These are phyloP conservation scores for Proliferodiscus dingleyae DNA, from an alignment of 2,329 filamentous ascomycete species.

Conservation along the genomic window DNA sequence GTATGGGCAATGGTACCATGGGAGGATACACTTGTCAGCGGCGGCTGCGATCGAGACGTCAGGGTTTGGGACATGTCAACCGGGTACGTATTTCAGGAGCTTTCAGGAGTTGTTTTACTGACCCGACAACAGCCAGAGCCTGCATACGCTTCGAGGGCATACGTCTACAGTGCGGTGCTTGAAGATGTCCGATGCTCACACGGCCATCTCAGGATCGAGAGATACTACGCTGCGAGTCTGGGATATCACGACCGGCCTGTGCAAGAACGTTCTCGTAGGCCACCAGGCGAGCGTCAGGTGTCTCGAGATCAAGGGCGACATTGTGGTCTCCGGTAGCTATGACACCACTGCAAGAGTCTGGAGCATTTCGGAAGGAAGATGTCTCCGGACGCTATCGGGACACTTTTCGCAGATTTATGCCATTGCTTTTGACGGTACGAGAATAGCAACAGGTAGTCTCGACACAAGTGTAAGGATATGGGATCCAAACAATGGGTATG, in stretches of 20 bases:
- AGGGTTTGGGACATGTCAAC: constrained; percentile 94
- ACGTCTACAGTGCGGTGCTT: constrained; percentile 95
- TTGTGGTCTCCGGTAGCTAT: constrained; percentile 97
- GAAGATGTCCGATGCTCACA: constrained; percentile 93
- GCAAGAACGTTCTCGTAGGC: constrained; percentile 85
- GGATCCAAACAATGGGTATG: constrained; percentile 83
- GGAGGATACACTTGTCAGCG: constrained; percentile 91
- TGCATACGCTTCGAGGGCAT: constrained; percentile 85
- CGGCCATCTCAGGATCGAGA: constrained; percentile 91
- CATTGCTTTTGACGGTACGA: constrained; percentile 90
- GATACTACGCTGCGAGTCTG: constrained; percentile 93
- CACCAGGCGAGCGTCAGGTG: constrained; percentile 95
- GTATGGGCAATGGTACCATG: constrained; percentile 99
- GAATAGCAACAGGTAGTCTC: constrained; percentile 90
- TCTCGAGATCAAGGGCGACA: constrained; percentile 90
- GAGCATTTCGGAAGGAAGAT: constrained; percentile 95
- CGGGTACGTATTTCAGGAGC: constrained; percentile 56
- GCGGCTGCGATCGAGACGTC: constrained; percentile 93
- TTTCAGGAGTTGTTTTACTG: constrained; percentile 25
- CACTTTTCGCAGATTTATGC: constrained; percentile 99
- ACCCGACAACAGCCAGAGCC: constrained; percentile 51
- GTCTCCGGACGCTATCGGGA: constrained; percentile 81
- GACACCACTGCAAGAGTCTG: constrained; percentile 96
- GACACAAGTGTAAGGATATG: constrained; percentile 97
- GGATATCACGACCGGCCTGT: constrained; percentile 85